A percentile compares a stretch with the other conserved stretches of the same genome.
Evolutionary conservation across 208 protist species (phyloP).

Genomic region (Histomonas meleagridis): DNA sequence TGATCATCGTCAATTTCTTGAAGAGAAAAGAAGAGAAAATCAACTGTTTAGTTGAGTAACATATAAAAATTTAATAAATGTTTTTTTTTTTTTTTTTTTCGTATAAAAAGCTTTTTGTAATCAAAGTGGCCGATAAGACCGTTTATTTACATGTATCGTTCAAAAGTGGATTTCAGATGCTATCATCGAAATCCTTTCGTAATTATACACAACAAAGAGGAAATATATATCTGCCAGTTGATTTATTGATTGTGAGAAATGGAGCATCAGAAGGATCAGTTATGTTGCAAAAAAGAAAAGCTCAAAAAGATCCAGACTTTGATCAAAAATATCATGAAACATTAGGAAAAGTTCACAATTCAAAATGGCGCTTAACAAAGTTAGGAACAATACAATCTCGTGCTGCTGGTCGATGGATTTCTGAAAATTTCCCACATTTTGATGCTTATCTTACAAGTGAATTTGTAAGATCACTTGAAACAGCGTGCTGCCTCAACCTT

Average conservation of each 20-base stretch:
- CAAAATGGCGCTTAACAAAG: background rate
- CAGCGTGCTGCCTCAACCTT: background rate
- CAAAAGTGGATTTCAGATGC: too few relatives aligned
- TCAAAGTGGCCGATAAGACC: too few relatives aligned
- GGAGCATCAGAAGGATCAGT: background rate
- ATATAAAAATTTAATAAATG: too few relatives aligned
- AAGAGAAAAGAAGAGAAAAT: too few relatives aligned
- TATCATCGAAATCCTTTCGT: too few relatives aligned
- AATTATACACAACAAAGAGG: too few relatives aligned
- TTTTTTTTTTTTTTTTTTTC: too few relatives aligned
- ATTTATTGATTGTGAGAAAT: conserved; percentile 17
- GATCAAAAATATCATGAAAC: too few relatives aligned
- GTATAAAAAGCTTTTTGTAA: too few relatives aligned
- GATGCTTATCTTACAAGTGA: conserved; percentile 1
- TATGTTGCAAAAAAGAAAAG: background rate
- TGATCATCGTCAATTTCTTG: too few relatives aligned
- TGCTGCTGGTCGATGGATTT: background rate
- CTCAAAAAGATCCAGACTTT: background rate
- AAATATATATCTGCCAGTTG: background rate
- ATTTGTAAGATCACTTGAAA: conserved; percentile 1
- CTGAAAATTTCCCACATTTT: background rate
- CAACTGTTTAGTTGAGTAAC: too few relatives aligned
- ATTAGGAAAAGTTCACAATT: background rate
- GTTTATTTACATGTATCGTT: too few relatives aligned
- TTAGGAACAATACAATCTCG: background rate